Evolutionary conservation across 768 basidiomycete genomes (phyloP).

Genomic region (Mycena venus): DNA sequence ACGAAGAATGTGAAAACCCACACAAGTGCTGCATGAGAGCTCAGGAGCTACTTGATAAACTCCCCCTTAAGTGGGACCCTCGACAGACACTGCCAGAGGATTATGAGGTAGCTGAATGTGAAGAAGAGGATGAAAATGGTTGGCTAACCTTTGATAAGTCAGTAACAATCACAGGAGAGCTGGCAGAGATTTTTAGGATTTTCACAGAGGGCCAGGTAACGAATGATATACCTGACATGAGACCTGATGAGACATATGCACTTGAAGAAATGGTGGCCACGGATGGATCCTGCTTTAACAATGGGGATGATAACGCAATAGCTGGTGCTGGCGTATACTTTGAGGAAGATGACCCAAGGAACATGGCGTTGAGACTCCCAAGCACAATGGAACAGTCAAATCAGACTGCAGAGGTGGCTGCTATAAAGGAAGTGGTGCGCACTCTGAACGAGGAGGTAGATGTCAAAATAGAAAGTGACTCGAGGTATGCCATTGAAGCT

Average conservation of each 20-base stretch:
- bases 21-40: background rate
- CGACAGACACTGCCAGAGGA: constrained; percentile 5
- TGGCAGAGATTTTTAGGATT: constrained; percentile 21
- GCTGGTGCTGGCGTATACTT: constrained; percentile 39
- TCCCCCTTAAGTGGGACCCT: constrained; percentile 25
- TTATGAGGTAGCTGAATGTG: background rate
- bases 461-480: constrained; percentile 31
- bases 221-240: background rate
- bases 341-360: constrained; percentile 27
- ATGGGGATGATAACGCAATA: constrained; percentile 28
- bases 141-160: constrained; percentile 1
- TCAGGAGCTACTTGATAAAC: background rate
- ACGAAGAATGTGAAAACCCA: background rate
- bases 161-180: background rate
- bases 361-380: constrained; percentile 25
- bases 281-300: constrained; percentile 41
- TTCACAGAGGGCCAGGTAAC: constrained; percentile 18
- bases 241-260: background rate
- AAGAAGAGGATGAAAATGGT: background rate
- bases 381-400: constrained; percentile 31
- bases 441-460: background rate
- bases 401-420: constrained; percentile 36
- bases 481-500: constrained; percentile 34
- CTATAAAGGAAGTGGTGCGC: constrained; percentile 5
- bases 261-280: constrained; percentile 18